Evolutionary conservation across 1,139 yeast species (phyloP).

Genomic region (Yamadazyma epiphylla): DNA sequence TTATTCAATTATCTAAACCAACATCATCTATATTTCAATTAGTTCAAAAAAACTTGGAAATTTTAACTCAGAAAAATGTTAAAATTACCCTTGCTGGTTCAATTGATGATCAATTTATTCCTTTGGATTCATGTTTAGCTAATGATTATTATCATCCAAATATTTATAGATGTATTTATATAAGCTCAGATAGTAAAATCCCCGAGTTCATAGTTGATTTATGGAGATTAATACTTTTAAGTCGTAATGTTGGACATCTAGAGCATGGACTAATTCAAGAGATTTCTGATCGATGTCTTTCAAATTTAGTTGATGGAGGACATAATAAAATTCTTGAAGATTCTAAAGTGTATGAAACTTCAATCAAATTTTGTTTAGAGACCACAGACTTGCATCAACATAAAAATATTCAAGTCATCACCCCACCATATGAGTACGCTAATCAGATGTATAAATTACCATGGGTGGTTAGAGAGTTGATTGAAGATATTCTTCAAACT

Average conservation of each 20-base stretch:
- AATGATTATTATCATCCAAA: slow-evolving; percentile 49
- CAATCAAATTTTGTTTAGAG: slow-evolving; percentile 33
- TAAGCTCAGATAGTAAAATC: slow-evolving; percentile 22
- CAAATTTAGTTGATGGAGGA: slow-evolving; percentile 21
- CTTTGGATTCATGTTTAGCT: slow-evolving; percentile 49
- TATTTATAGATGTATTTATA: slow-evolving; percentile 40
- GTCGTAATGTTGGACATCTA: slow-evolving; percentile 34
- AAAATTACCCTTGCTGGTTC: slow-evolving; percentile 50
- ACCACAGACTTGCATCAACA: slow-evolving; percentile 28
- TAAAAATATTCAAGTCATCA: slow-evolving; percentile 9
- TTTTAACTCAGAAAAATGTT: slow-evolving; percentile 36
- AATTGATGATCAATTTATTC: slow-evolving; percentile 76
- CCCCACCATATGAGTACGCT: slow-evolving; percentile 6
- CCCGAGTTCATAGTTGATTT: slow-evolving; percentile 29
- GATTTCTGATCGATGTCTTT: slow-evolving; percentile 28
- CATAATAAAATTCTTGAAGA: slow-evolving; percentile 27
- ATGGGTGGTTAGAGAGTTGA: slow-evolving; percentile 36
- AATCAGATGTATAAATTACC: slow-evolving; percentile 25
- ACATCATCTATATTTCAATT: slow-evolving; percentile 30
- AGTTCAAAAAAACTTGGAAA: slow-evolving; percentile 24
- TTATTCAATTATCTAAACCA: slow-evolving; percentile 44
- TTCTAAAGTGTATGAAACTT: slow-evolving; percentile 23
- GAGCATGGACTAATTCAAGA: slow-evolving; percentile 33
- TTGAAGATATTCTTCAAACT: slow-evolving; percentile 32
- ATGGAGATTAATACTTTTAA: slow-evolving; percentile 29